A percentile compares a stretch with the other conserved stretches of the same genome.
Conservation (phyloP, 305 asterid genomes). For the Lippia alba region DNA sequence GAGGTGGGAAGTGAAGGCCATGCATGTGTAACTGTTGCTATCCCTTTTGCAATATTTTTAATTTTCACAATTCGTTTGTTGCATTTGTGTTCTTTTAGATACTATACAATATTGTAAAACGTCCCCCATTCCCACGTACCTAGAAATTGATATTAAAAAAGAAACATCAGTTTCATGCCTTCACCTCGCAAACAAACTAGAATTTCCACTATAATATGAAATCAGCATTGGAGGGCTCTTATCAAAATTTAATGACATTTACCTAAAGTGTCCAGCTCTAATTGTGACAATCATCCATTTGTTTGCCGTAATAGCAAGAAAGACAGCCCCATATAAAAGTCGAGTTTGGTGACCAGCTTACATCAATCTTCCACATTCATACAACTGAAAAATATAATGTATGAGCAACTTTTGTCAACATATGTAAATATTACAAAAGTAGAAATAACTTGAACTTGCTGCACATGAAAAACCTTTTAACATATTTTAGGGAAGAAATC, state of each 20-base stretch:
- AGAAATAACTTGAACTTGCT: conserved; percentile 24
- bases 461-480: conserved; percentile 2
- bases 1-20: too few relatives aligned
- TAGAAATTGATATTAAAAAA: background rate
- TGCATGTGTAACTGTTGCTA: too few relatives aligned
- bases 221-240: background rate
- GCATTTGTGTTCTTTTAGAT: too few relatives aligned
- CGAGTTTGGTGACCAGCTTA: conserved; percentile 35
- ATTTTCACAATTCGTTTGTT: too few relatives aligned
- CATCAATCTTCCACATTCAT: conserved; percentile 7
- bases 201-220: background rate
- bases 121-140: background rate
- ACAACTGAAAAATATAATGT: background rate
- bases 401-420: conserved; percentile 1
- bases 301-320: conserved; percentile 17
- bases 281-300: conserved; percentile 9
- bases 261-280: background rate
- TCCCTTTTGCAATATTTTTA: too few relatives aligned
- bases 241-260: background rate
- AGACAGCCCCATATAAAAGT: conserved; percentile 22
- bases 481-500: background rate
- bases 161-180: background rate
- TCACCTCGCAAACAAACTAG: background rate
- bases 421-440: conserved; percentile 36
- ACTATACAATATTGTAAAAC: too few relatives aligned